Conservation (phyloP, 2,329 filamentous ascomycete genomes). For the Aureobasidium pullulans region DNA sequence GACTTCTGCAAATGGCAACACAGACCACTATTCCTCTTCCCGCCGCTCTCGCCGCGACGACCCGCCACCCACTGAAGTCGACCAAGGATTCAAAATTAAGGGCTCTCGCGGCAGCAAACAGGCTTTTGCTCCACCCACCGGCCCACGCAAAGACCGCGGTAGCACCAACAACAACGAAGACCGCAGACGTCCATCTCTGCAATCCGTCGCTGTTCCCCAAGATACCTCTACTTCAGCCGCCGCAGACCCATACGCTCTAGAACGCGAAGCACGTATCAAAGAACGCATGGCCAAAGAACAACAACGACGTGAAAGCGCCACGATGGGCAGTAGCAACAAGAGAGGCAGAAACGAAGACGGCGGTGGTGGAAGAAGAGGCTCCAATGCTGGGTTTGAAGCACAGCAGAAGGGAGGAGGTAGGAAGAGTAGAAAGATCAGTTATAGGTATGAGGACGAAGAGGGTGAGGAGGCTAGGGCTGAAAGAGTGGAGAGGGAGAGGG, state of each 20-base stretch:
- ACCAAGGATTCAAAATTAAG: constrained; percentile 43
- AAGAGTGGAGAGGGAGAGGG: constrained; percentile 47
- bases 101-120: constrained; percentile 24
- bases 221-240: constrained; percentile 15
- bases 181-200: constrained; percentile 12
- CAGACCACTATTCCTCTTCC: constrained; percentile 38
- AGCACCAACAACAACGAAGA: constrained; percentile 13
- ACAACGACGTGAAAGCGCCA: constrained; percentile 50
- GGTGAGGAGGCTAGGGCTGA: constrained; percentile 26
- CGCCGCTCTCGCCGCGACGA: constrained; percentile 33
- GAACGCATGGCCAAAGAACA: constrained; percentile 58
- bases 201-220: constrained; percentile 4
- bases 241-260: constrained; percentile 27
- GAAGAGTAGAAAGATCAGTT: constrained; percentile 27
- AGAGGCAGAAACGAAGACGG: constrained; percentile 16
- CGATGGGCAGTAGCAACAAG: constrained; percentile 27
- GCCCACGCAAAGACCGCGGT: constrained; percentile 23
- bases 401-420: constrained; percentile 43
- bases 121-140: constrained; percentile 29
- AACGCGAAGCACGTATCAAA: constrained; percentile 25
- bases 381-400: constrained; percentile 21
- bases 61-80: constrained; percentile 23
- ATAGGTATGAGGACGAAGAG: constrained; percentile 39
- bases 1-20: constrained; percentile 39
- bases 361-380: constrained; percentile 12